Percentiles rank a stretch among this genome's conserved stretches.
Evolutionary conservation across 352 stramenopile genomes (phyloP).

Genomic region (Pythium phragmitis): DNA sequence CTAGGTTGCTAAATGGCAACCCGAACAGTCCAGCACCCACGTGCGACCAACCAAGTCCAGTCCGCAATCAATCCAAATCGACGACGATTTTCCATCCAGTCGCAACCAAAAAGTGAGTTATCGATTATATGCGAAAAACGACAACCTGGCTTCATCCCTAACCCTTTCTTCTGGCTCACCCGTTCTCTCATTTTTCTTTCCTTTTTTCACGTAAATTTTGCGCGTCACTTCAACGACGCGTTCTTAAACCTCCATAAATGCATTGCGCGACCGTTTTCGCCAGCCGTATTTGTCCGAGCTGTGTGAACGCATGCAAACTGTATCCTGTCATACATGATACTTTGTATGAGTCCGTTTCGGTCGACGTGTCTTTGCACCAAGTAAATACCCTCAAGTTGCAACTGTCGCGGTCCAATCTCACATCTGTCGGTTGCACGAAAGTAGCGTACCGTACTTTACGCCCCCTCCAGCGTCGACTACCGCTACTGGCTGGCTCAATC

Average conservation of each 20-base stretch:
- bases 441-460: constrained; percentile 19
- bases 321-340: neutral
- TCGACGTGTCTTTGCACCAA: constrained; percentile 12
- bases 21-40: neutral
- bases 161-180: neutral
- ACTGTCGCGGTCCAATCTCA: constrained; percentile 8
- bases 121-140: constrained; percentile 15
- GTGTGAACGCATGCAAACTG: neutral
- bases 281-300: constrained; percentile 1
- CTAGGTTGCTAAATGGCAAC: neutral
- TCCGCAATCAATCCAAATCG: neutral
- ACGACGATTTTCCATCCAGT: constrained; percentile 11
- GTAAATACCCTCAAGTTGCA: constrained; percentile 14
- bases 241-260: neutral
- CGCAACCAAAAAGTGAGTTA: constrained; percentile 10
- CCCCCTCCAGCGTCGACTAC: constrained; percentile 4
- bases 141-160: constrained; percentile 7
- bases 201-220: constrained; percentile 5
- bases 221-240: constrained; percentile 19
- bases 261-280: constrained; percentile 5
- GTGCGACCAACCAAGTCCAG: constrained; percentile 2
- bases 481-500: constrained; percentile 18
- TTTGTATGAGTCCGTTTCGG: neutral
- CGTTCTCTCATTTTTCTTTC: neutral
- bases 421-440: constrained; percentile 14